Percentiles rank a stretch among this genome's conserved stretches.
Conservation (phyloP, 768 basidiomycete species). For the Cytidiella melzeri region DNA sequence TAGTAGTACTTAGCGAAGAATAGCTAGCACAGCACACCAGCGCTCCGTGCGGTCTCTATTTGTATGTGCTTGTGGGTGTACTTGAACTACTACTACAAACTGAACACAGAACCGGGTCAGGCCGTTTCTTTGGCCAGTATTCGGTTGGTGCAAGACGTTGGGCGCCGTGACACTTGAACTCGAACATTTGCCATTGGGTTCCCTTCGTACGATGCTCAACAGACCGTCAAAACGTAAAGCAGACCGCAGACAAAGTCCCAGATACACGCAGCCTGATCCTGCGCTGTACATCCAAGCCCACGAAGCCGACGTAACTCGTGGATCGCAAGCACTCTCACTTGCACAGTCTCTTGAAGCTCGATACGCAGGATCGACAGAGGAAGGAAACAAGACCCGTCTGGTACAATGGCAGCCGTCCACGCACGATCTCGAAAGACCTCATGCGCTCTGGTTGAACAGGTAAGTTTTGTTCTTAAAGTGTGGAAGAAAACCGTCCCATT, state of each 20-base stretch:
- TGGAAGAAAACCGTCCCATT: background rate
- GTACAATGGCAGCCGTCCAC: background rate
- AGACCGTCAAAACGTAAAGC: background rate
- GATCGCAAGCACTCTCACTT: slow-evolving; percentile 37
- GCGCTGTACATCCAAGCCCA: slow-evolving; percentile 52
- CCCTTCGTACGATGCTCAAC: too few species aligned
- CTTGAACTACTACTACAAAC: too few species aligned
- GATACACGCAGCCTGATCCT: slow-evolving; percentile 12
- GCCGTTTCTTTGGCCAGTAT: too few species aligned
- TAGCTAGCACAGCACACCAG: too few species aligned
- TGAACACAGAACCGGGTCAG: too few species aligned
- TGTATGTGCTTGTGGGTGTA: too few species aligned
- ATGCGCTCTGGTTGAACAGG: slow-evolving; percentile 75
- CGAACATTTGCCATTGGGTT: too few species aligned
- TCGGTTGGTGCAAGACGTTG: too few species aligned
- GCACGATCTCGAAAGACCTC: background rate
- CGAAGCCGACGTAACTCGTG: slow-evolving; percentile 67
- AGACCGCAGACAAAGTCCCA: background rate
- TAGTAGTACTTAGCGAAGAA: too few species aligned
- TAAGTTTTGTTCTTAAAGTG: slow-evolving; percentile 37
- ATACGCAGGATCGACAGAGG: slow-evolving; percentile 9
- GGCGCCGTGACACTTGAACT: too few species aligned
- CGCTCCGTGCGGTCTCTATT: too few species aligned
- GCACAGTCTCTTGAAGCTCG: slow-evolving; percentile 30
- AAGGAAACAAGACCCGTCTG: background rate